phyloP scores from a whole-genome alignment of 1,284 basidiomycete species.

The Tilletia horrida region DNA sequence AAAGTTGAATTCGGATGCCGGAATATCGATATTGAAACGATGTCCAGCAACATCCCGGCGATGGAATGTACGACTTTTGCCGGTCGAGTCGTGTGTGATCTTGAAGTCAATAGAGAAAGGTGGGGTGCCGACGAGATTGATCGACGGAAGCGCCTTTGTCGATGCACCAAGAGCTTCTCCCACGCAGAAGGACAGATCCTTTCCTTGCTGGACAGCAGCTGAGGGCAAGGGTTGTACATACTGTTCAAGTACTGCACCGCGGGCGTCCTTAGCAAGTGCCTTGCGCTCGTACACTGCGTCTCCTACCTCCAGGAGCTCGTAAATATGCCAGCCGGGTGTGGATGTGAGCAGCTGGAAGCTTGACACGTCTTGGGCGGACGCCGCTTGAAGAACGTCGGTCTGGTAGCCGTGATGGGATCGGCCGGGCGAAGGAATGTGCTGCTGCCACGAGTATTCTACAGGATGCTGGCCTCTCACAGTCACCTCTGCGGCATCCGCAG shows the following conservation, averaged over 20 bases:
- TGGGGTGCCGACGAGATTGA: slow-evolving; percentile 67
- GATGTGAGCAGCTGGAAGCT: slow-evolving; percentile 79
- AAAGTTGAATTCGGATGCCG: slow-evolving; percentile 76
- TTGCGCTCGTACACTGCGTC: slow-evolving; percentile 68
- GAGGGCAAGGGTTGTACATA: slow-evolving; percentile 39
- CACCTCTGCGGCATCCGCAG: slow-evolving; percentile 73
- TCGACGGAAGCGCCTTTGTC: slow-evolving; percentile 47
- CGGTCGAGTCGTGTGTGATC: slow-evolving; percentile 60
- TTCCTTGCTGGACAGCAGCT: slow-evolving; percentile 29
- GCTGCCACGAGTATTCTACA: slow-evolving; percentile 38
- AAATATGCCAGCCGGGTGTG: slow-evolving; percentile 75
- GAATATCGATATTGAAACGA: slow-evolving; percentile 70
- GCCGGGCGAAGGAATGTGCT: slow-evolving; percentile 25
- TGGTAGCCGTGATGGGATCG: slow-evolving; percentile 37
- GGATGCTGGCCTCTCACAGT: slow-evolving; percentile 66
- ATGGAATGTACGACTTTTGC: slow-evolving; percentile 61
- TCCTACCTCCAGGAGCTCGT: slow-evolving; percentile 80
- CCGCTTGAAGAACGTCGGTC: slow-evolving; percentile 62
- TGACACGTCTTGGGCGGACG: slow-evolving; percentile 76
- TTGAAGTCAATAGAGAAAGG: slow-evolving; percentile 77
- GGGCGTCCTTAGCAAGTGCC: slow-evolving; percentile 60
- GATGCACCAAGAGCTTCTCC: slow-evolving; percentile 36
- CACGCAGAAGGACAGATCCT: slow-evolving; percentile 68
- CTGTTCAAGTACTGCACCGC: slow-evolving; percentile 37
- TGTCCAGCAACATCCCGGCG: slow-evolving; percentile 67